Evolutionary conservation across 140 eudicot genomes (phyloP), one percentile per base, ranked within the genome.

Genomic region (Senecio squalidus): DNA sequence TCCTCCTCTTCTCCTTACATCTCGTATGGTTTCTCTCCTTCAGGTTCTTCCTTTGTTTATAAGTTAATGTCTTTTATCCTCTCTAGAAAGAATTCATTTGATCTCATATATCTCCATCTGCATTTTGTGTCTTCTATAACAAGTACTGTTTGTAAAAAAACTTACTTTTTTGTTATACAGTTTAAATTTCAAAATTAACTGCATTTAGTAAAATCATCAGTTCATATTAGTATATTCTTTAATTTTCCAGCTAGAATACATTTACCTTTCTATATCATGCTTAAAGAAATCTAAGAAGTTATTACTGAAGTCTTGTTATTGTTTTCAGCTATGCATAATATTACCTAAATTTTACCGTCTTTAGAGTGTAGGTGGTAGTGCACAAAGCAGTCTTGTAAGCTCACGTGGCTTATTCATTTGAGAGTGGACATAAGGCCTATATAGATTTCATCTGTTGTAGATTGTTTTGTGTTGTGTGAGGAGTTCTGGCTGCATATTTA

Each of bases 1-100:
- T 40, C 9, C 27, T 18, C 15, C 2, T 26, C 30, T 26, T 52
- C 43, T 65, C 39, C 50, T 25, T 51, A 18, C 41, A 26, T 39
- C 15, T 26, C 26, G 52, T 17, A 51, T 64, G 49, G 20, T 25
- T 16, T 36, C n/a, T 48, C 39, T 62, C 36, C 59, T n/a, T 28
- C 5, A 7, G 4, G 45, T 23, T 10, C 53, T 49, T 47, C 10
- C 31, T 64, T 51, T 11, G 6, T 1, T 36, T 38, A 6, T 22
- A 65, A 39, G 62, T 38, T 38, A 33, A 39, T 4, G 4, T 53
- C 21, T 28, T 36, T 15, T 52, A 10, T 1, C 27, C 21, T 64
- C 6, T 26, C 23, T 27, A 13, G 11, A 38, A 23, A 26, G 40
- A 26, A 10, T 41, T 40, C 9, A 18, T 25, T 5, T 36, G 52